phyloP scores from a whole-genome alignment of 768 basidiomycete species.

The Tricholoma furcatifolium region DNA sequence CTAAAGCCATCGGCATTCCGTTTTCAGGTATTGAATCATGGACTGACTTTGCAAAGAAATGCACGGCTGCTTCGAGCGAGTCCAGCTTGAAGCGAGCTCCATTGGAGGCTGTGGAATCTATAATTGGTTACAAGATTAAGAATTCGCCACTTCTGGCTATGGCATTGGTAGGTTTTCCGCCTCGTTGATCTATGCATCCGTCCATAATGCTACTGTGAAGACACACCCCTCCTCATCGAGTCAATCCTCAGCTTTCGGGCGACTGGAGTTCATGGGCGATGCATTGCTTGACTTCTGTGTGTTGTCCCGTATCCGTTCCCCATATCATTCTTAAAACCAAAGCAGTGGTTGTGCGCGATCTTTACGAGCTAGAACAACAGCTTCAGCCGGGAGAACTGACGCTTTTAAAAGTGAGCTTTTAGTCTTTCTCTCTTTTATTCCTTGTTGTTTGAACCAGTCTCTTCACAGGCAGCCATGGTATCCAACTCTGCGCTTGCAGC shows the following conservation, averaged over 20 bases:
- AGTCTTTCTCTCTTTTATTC: background rate
- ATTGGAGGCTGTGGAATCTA: slow-evolving; percentile 55
- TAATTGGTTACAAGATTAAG: slow-evolving; percentile 63
- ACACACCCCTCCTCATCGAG: slow-evolving; percentile 65
- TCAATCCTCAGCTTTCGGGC: slow-evolving; percentile 56
- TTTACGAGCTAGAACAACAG: slow-evolving; percentile 61
- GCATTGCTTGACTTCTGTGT: slow-evolving; percentile 81
- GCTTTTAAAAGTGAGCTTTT: slow-evolving; percentile 60
- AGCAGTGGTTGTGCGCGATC: slow-evolving; percentile 65
- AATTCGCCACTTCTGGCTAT: slow-evolving; percentile 65
- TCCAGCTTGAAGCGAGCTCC: slow-evolving; percentile 46
- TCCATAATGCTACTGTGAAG: slow-evolving; percentile 37
- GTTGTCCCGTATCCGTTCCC: slow-evolving; percentile 24
- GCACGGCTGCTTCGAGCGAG: slow-evolving; percentile 41
- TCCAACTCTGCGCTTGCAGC: slow-evolving; percentile 78
- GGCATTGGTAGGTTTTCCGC: slow-evolving; percentile 58
- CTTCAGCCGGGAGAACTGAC: slow-evolving; percentile 78
- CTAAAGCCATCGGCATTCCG: slow-evolving; percentile 64
- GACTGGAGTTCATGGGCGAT: slow-evolving; percentile 85
- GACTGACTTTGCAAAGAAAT: slow-evolving; percentile 66
- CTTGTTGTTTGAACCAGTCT: background rate
- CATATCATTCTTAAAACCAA: slow-evolving; percentile 9
- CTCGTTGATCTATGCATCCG: background rate
- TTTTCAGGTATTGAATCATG: slow-evolving; percentile 64
- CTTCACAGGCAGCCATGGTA: slow-evolving; percentile 74